A percentile compares a stretch with the other conserved stretches of the same genome.
phyloP scores from a whole-genome alignment of 371 early-diverging fungal species.

The Dichotomocladium elegans region DNA sequence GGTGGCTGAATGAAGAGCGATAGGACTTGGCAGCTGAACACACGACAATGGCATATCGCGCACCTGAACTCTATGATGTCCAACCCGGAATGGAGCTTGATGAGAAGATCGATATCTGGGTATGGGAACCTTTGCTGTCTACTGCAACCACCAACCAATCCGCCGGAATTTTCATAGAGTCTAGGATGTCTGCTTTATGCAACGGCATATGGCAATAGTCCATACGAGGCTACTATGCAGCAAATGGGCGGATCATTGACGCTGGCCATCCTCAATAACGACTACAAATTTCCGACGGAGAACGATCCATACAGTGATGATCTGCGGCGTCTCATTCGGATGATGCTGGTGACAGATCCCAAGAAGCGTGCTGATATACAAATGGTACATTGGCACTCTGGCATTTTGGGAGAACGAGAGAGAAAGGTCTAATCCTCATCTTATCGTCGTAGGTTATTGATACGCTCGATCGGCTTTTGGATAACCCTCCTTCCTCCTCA shows the following conservation, averaged over 20 bases:
- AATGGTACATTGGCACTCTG: no score
- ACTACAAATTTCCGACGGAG: constrained; percentile 48
- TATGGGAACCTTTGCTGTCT: no score
- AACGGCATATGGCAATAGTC: constrained; percentile 65
- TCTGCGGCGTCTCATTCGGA: constrained; percentile 53
- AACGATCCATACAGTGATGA: constrained; percentile 53
- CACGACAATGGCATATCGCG: constrained; percentile 71
- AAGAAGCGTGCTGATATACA: constrained; percentile 62
- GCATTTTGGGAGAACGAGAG: no score
- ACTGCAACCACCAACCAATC: no score
- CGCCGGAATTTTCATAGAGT: constrained; percentile 20
- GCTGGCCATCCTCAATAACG: constrained; percentile 63
- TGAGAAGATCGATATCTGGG: constrained; percentile 79
- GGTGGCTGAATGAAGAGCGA: no score
- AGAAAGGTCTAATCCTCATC: no score
- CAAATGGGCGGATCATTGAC: constrained; percentile 71
- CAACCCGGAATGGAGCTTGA: constrained; percentile 55
- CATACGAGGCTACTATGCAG: constrained; percentile 64
- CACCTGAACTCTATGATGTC: constrained; percentile 79
- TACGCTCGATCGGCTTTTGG: not conserved
- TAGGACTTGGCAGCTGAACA: constrained; percentile 46
- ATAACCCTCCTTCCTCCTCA: no score
- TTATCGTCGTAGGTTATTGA: not conserved
- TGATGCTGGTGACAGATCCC: constrained; percentile 62
- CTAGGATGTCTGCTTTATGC: constrained; percentile 73